Conservation (phyloP, 495 filamentous ascomycete species). For the Lophiotrema nucula region DNA sequence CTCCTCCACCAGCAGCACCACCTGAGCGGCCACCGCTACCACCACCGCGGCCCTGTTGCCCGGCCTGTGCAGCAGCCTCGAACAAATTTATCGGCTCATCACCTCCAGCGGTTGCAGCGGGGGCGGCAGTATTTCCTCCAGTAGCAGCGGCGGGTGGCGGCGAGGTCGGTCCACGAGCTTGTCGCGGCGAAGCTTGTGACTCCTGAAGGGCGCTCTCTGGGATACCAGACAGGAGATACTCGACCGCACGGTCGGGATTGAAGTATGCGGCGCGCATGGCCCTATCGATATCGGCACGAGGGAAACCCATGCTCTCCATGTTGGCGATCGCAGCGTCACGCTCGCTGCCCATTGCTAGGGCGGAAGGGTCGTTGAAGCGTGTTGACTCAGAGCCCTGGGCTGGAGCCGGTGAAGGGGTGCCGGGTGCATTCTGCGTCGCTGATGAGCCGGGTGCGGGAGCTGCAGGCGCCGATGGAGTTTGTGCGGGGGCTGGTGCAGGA, state of each 20-base stretch:
- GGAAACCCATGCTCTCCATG: slow-evolving; percentile 97
- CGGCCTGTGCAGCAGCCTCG: slow-evolving; percentile 82
- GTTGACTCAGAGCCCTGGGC: slow-evolving; percentile 46
- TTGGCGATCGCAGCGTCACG: slow-evolving; percentile 83
- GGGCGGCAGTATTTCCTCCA: slow-evolving; percentile 31
- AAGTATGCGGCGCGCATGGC: slow-evolving; percentile 95
- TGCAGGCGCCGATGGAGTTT: slow-evolving; percentile 69
- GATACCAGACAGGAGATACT: slow-evolving; percentile 90
- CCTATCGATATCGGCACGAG: slow-evolving; percentile 77
- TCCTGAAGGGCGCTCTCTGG: slow-evolving; percentile 77
- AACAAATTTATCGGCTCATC: slow-evolving; percentile 88
- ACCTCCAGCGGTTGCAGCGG: slow-evolving; percentile 47
- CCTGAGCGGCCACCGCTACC: slow-evolving; percentile 35
- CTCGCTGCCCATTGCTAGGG: slow-evolving; percentile 78
- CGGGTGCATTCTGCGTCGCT: slow-evolving; percentile 56
- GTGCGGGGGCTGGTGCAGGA: slow-evolving; percentile 58
- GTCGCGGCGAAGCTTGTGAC: slow-evolving; percentile 41
- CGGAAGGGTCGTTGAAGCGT: slow-evolving; percentile 71
- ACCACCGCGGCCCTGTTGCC: slow-evolving; percentile 55
- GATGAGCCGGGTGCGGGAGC: slow-evolving; percentile 61
- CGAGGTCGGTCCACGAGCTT: slow-evolving; percentile 38
- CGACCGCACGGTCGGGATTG: slow-evolving; percentile 95
- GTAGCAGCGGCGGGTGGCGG: slow-evolving; percentile 32
- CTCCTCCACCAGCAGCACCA: slow-evolving; percentile 33
- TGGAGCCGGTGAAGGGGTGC: slow-evolving; percentile 70